These are phyloP conservation scores for Casuarina equisetifolia DNA, from an alignment of 306 rosid species.

Conservation along the genomic window DNA sequence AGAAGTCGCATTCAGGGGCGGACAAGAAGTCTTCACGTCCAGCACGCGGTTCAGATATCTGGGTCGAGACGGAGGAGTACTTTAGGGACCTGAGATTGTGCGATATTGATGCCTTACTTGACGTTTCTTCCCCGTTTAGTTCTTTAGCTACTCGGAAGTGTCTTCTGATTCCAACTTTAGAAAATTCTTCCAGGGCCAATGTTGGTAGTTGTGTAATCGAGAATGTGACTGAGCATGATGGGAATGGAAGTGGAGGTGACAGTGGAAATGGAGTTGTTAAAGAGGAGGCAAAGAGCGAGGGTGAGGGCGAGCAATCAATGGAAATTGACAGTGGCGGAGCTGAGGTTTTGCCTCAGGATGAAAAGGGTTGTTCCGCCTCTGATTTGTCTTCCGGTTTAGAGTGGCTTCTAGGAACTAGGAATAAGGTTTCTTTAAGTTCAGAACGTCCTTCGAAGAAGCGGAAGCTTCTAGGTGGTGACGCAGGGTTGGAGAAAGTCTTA, in stretches of 20 bases:
- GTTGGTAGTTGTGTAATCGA: conserved; percentile 25
- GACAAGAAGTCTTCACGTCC: conserved; percentile 69
- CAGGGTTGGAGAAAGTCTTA: conserved; percentile 76
- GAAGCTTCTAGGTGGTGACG: conserved; percentile 78
- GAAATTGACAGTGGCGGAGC: conserved; percentile 37
- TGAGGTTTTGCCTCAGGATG: conserved; percentile 35
- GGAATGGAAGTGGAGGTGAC: conserved; percentile 8
- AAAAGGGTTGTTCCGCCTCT: conserved; percentile 22
- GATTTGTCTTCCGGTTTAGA: conserved; percentile 47
- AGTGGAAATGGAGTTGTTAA: conserved; percentile 18
- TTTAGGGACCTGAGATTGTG: conserved; percentile 66
- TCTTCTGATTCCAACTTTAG: conserved; percentile 48
- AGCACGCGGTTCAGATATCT: conserved; percentile 47
- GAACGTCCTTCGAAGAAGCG: conserved; percentile 94
- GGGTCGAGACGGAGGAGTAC: conserved; percentile 78
- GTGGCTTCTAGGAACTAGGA: conserved; percentile 83
- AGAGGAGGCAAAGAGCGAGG: conserved; percentile 33
- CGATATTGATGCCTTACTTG: conserved; percentile 61
- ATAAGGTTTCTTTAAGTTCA: conserved; percentile 60
- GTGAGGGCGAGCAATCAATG: conserved; percentile 27
- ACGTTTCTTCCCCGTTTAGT: conserved; percentile 44
- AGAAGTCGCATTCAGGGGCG: conserved; percentile 67
- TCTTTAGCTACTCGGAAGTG: conserved; percentile 45
- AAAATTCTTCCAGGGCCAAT: conserved; percentile 32
- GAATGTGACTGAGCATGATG: conserved; percentile 7